Evolutionary conservation across 1,284 basidiomycete genomes (phyloP).

Genomic region (Cutaneotrichosporon sp.): DNA sequence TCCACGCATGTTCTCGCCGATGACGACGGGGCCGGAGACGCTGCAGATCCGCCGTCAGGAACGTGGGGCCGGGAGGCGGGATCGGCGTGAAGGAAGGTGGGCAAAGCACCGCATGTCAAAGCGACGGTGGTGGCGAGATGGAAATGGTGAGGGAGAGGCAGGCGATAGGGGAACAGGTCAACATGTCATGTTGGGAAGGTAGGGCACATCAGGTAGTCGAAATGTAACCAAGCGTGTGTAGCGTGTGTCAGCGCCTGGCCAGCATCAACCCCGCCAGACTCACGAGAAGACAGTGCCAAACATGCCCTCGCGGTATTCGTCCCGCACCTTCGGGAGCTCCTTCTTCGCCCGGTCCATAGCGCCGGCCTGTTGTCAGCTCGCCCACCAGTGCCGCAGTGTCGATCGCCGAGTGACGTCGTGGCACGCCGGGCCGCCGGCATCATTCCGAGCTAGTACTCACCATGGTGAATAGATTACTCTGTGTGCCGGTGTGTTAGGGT

Average conservation of each 20-base stretch:
- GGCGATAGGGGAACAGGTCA: neutral
- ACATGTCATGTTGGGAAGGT: neutral
- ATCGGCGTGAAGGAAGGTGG: neutral
- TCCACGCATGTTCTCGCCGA: conserved; percentile 94
- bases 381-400: neutral
- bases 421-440: neutral
- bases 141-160: neutral
- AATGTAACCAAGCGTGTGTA: conserved; percentile 4
- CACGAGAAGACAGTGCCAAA: conserved; percentile 78
- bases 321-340: conserved; percentile 76
- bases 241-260: conserved; percentile 9
- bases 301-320: conserved; percentile 84
- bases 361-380: conserved; percentile 62
- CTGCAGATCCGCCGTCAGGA: conserved; percentile 52
- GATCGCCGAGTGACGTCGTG: conserved; percentile 4
- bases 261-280: conserved; percentile 14
- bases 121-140: neutral
- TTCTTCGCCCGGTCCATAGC: conserved; percentile 86
- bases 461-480: conserved; percentile 4
- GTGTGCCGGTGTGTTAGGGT: conserved; percentile 5
- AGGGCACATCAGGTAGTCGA: neutral
- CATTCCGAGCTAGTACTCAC: neutral
- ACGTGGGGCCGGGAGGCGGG: neutral
- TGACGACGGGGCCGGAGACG: conserved; percentile 93
- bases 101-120: too few species aligned